Base-by-base conservation (phyloP, 2,329 filamentous ascomycete genomes). In the Aureobasidium sp. region DNA sequence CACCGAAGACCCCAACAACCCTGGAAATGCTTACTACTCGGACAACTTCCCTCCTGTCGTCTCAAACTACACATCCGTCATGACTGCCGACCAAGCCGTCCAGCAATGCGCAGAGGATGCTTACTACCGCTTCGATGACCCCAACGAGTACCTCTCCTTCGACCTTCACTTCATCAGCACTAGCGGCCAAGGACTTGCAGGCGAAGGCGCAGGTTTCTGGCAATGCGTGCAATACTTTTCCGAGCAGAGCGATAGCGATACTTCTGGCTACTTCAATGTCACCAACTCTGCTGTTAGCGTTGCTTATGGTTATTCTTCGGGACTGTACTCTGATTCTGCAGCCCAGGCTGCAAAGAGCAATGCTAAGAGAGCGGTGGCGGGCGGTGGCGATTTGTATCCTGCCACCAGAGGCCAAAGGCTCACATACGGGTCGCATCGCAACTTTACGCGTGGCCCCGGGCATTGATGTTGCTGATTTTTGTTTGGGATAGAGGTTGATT, bases 131-230 rank as follows among this genome's bases (percentile, higher is more conserved):
- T 49, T n/a, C 42, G 42, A 36, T 3, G 56, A 59, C 22, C 56
- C 56, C 7, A 49, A 59, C 34, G 12, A 59, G 11, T 59, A 59
- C 17, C 56, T 59, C 12, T 59, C 56, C 44, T 59, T 59, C 29
- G 56, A 59, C n/a, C 44, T 59, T 2, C 56, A 59, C 44, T 59
- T 59, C 15, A 49, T 59, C 56, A 59, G 42, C 56, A 59, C 31
- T 5, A n/a, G 34, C 11, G 45, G 14, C 8, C 22, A 45, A 27
- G 56, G 56, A 2, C 37, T 37, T n/a, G 56, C 56, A 6, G 56
- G 56, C n/a, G 56, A 34, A 15, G 56, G 56, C 34, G 31, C 17
- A 5, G 56, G 56, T 2, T 49, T 39, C 34, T 59, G 56, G 56
- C 29, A 59, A 15, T 59, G 56, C 22, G 56, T 59, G 8, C 42